Conservation (phyloP, 768 basidiomycete genomes). For the Lepiota brunneoincarnata region DNA sequence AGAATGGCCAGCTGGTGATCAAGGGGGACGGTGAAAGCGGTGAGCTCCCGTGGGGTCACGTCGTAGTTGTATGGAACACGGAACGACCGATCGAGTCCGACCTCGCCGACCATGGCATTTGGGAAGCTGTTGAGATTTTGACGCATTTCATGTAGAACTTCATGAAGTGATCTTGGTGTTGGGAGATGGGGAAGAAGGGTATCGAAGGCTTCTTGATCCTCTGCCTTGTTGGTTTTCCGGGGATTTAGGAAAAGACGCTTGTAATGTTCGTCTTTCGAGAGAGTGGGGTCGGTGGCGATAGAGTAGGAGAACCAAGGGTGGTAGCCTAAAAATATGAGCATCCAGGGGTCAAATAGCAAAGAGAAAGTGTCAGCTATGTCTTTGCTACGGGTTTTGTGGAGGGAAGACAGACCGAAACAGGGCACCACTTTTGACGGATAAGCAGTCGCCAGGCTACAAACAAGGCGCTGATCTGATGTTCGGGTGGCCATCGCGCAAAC, state of each 20-base stretch:
- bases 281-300: constrained; percentile 47
- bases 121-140: constrained; percentile 59
- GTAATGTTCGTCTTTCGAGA: constrained; percentile 76
- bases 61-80: constrained; percentile 64
- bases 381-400: background rate
- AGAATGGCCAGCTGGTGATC: constrained; percentile 80
- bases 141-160: constrained; percentile 61
- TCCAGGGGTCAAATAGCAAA: background rate
- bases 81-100: constrained; percentile 84
- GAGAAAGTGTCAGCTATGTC: background rate
- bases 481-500: constrained; percentile 84
- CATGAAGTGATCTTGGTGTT: constrained; percentile 59
- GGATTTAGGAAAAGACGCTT: constrained; percentile 53
- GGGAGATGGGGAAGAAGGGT: constrained; percentile 66
- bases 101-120: constrained; percentile 85
- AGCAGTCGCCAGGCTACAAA: constrained; percentile 58
- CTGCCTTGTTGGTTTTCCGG: constrained; percentile 13
- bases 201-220: constrained; percentile 43
- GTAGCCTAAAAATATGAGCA: constrained; percentile 51
- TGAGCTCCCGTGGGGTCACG: constrained; percentile 51
- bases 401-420: constrained; percentile 70
- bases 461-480: constrained; percentile 65
- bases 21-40: constrained; percentile 77
- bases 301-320: constrained; percentile 94
- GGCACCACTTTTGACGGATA: constrained; percentile 75